A percentile compares a stretch with the other conserved stretches of the same genome.
These are phyloP conservation scores for Chrysopogon serrulatus DNA, from an alignment of 176 grass and related monocot genomes.

Conservation along the genomic window DNA sequence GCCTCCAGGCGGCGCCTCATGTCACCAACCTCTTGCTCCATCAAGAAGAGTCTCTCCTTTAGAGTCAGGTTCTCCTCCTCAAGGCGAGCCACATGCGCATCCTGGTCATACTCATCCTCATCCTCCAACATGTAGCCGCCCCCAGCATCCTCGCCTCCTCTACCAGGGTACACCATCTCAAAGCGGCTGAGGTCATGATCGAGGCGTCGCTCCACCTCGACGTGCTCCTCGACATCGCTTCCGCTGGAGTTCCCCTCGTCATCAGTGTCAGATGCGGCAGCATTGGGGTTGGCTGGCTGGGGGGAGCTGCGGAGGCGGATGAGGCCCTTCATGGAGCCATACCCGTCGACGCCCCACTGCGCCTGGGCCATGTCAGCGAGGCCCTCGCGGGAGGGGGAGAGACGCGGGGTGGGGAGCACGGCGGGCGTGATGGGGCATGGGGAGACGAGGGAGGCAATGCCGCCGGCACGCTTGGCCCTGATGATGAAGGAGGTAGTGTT, in stretches of 20 bases:
- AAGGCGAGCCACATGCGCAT: constrained; percentile 49
- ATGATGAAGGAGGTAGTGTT: constrained; percentile 94
- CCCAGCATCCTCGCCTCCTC: constrained; percentile 5
- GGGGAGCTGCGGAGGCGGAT: constrained; percentile 70
- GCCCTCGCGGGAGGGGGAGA: constrained; percentile 81
- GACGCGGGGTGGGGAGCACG: constrained; percentile 67
- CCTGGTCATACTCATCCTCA: constrained; percentile 55
- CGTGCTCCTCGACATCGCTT: constrained; percentile 83
- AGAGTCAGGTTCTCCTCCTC: constrained; percentile 83
- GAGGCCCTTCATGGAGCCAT: constrained; percentile 92
- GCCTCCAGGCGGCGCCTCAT: constrained; percentile 47
- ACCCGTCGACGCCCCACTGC: constrained; percentile 93
- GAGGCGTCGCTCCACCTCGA: constrained; percentile 76
- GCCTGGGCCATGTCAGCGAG: constrained; percentile 85
- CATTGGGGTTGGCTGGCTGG: neutral
- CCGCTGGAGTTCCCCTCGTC: constrained; percentile 49
- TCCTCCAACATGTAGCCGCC: constrained; percentile 34
- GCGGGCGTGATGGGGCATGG: constrained; percentile 72
- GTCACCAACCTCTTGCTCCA: constrained; percentile 79
- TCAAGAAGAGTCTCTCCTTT: constrained; percentile 84
- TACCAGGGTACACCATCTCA: constrained; percentile 74
- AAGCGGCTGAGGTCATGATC: constrained; percentile 92
- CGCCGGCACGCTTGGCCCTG: constrained; percentile 79
- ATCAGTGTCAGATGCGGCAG: constrained; percentile 32
- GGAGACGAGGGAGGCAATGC: constrained; percentile 82